phyloP scores from a whole-genome alignment of 805 yeast species.

The Candida sonorensis region DNA sequence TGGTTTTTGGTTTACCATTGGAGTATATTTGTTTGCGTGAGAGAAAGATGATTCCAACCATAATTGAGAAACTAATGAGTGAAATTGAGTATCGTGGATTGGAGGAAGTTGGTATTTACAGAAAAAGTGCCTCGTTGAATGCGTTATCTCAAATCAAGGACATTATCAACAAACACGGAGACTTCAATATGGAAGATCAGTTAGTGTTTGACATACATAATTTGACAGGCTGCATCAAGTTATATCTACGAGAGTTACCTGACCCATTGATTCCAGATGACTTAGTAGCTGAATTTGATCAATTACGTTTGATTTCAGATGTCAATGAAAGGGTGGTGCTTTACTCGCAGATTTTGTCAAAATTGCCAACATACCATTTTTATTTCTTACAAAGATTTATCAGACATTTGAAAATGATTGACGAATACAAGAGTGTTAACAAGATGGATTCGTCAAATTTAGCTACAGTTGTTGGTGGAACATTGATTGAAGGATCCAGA shows the following conservation, averaged over 20 bases:
- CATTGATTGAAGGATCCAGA: constrained; percentile 48
- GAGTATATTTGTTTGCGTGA: constrained; percentile 71
- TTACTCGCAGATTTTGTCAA: constrained; percentile 19
- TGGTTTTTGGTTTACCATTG: constrained; percentile 83
- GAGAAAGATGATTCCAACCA: constrained; percentile 49
- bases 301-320: constrained; percentile 21
- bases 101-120: constrained; percentile 85
- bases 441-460: constrained; percentile 85
- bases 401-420: constrained; percentile 63
- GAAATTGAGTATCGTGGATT: constrained; percentile 84
- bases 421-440: constrained; percentile 59
- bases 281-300: constrained; percentile 52
- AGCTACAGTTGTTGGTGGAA: constrained; percentile 80
- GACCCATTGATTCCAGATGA: constrained; percentile 71
- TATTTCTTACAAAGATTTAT: constrained; percentile 61
- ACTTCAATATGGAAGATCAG: constrained; percentile 36
- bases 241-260: constrained; percentile 78
- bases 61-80: constrained; percentile 57
- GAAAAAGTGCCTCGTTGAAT: constrained; percentile 52
- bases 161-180: constrained; percentile 40
- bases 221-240: constrained; percentile 80
- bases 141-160: constrained; percentile 37
- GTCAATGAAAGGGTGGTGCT: constrained; percentile 19
- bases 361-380: constrained; percentile 61
- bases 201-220: constrained; percentile 68